Conservation (phyloP, 2,329 filamentous ascomycete genomes). For the Venturia effusa region DNA sequence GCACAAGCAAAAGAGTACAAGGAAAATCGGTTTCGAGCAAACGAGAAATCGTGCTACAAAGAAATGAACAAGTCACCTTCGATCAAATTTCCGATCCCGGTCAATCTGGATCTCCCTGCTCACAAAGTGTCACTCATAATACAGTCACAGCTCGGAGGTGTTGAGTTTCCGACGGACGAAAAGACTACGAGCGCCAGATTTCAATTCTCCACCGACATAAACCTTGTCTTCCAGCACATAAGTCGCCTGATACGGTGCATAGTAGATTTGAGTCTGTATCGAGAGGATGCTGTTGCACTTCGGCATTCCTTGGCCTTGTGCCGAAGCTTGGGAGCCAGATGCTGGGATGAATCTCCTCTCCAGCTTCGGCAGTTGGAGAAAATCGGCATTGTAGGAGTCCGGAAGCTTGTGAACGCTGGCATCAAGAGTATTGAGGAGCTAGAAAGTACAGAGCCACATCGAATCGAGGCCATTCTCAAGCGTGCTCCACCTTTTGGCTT, state of each 20-base stretch:
- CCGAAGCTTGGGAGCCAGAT: conserved; percentile 61
- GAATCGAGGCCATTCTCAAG: conserved; percentile 66
- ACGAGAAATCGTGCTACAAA: conserved; percentile 60
- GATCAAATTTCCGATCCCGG: conserved; percentile 61
- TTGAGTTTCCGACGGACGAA: conserved; percentile 44
- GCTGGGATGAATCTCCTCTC: conserved; percentile 72
- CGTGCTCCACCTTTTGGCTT: conserved; percentile 76
- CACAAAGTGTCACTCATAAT: conserved; percentile 72
- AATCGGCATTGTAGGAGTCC: conserved; percentile 64
- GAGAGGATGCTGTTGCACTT: conserved; percentile 55
- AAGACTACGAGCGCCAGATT: conserved; percentile 43
- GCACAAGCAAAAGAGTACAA: conserved; percentile 62
- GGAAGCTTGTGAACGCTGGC: conserved; percentile 60
- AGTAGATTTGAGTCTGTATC: conserved; percentile 57
- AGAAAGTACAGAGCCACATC: conserved; percentile 51
- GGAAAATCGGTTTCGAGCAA: conserved; percentile 58
- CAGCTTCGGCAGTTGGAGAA: conserved; percentile 76
- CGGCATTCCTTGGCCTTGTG: conserved; percentile 65
- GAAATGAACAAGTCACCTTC: conserved; percentile 58
- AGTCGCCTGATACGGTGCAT: conserved; percentile 64
- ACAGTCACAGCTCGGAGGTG: conserved; percentile 60
- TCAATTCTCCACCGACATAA: conserved; percentile 51
- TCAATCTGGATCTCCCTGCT: conserved; percentile 50
- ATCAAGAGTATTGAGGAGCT: conserved; percentile 64
- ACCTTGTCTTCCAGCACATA: conserved; percentile 54